Evolutionary conservation across 225 moss, liverwort and hornwort genomes (phyloP).

Genomic region (Pseudoscleropodium purum): DNA sequence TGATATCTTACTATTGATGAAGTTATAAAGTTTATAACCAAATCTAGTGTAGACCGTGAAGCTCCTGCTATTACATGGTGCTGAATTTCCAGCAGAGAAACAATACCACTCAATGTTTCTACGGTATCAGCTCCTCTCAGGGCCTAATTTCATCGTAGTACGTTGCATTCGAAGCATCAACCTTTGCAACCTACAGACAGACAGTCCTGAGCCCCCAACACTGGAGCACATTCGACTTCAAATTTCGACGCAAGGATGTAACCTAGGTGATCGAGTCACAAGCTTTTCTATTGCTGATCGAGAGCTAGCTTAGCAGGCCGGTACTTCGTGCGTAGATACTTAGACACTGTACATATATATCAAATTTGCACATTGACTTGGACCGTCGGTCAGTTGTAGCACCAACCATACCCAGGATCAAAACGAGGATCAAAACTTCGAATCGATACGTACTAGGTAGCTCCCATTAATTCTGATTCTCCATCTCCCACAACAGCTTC

Average conservation of each 20-base stretch:
- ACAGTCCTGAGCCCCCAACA: neutral
- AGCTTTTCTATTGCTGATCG: neutral
- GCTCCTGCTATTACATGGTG: neutral
- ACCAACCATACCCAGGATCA: no score
- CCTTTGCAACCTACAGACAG: neutral
- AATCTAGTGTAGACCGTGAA: neutral
- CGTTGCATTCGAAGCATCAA: neutral
- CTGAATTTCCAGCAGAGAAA: neutral
- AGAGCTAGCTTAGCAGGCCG: neutral
- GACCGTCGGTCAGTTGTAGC: neutral
- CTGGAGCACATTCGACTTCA: neutral
- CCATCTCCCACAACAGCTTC: slow-evolving; percentile 24
- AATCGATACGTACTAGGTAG: no score
- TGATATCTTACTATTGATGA: neutral
- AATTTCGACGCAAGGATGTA: neutral
- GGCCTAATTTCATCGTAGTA: neutral
- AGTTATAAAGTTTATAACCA: neutral
- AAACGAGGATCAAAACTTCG: neutral
- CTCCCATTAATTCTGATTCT: neutral
- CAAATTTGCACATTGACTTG: neutral
- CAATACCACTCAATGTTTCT: neutral
- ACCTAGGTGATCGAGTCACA: neutral
- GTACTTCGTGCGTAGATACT: neutral
- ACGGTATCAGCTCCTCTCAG: neutral
- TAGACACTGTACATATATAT: neutral